Conservation (phyloP, 2,329 filamentous ascomycete genomes). For the Dactylellina cionopaga region DNA sequence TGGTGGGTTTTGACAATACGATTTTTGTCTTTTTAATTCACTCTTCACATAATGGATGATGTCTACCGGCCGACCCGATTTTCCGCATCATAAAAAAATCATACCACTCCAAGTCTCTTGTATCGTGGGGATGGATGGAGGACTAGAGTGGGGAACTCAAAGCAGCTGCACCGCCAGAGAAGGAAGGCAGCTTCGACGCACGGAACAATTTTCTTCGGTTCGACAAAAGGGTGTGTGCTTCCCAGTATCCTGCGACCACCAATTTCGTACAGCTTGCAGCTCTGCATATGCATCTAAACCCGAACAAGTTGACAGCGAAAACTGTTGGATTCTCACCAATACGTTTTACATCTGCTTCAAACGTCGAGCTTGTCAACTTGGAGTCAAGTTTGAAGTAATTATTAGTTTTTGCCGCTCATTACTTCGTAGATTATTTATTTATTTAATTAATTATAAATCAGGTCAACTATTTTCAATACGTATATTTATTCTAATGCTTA, state of each 20-base stretch:
- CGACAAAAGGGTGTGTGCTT: constrained; percentile 37
- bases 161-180: constrained; percentile 38
- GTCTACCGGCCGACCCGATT: constrained; percentile 34
- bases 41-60: constrained; percentile 19
- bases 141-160: constrained; percentile 51
- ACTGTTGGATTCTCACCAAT: constrained; percentile 9
- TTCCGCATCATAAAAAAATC: constrained; percentile 11
- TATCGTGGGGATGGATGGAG: constrained; percentile 38
- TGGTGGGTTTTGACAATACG: constrained; percentile 27
- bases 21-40: constrained; percentile 27
- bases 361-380: constrained; percentile 30
- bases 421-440: background rate
- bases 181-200: constrained; percentile 53
- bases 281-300: constrained; percentile 27
- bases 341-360: constrained; percentile 32
- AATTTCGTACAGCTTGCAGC: constrained; percentile 23
- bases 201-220: constrained; percentile 52
- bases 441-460: too few relatives aligned
- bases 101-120: constrained; percentile 35
- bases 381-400: too few relatives aligned
- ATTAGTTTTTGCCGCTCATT: background rate
- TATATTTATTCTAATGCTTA: background rate
- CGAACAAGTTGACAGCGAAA: constrained; percentile 25
- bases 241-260: constrained; percentile 19
- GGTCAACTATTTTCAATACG: constrained; percentile 4